These are phyloP conservation scores for Besnoitia besnoiti DNA, from an alignment of 169 alveolate species.

Conservation along the genomic window DNA sequence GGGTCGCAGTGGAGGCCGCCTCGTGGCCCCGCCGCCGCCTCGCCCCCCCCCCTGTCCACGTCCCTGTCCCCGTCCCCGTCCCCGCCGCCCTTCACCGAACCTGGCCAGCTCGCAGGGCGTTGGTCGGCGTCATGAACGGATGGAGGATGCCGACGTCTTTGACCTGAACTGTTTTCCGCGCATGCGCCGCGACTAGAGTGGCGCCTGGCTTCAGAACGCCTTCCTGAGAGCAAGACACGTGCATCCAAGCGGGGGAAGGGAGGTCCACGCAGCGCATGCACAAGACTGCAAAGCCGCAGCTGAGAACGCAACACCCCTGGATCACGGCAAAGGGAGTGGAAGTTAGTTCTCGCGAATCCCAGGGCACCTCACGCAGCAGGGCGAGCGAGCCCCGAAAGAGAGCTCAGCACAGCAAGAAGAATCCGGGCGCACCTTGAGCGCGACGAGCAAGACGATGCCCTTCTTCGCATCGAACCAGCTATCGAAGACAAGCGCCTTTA, in stretches of 20 bases:
- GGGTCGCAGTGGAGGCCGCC: too few relatives aligned
- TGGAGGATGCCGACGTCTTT: slow-evolving; percentile 25
- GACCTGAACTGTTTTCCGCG: background rate
- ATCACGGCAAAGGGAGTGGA: too few relatives aligned
- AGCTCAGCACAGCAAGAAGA: too few relatives aligned
- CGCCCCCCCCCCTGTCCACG: too few relatives aligned
- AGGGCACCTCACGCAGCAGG: too few relatives aligned
- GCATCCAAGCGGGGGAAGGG: background rate
- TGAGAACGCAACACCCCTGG: too few relatives aligned
- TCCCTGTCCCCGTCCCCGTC: too few relatives aligned
- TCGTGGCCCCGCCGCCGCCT: too few relatives aligned
- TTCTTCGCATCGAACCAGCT: slow-evolving; percentile 88
- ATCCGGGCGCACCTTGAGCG: slow-evolving; percentile 74
- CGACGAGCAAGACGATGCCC: slow-evolving; percentile 89
- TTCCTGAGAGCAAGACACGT: background rate
- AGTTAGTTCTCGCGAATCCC: too few relatives aligned
- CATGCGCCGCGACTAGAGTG: slow-evolving; percentile 8
- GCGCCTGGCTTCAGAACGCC: slow-evolving; percentile 13
- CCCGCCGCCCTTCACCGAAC: background rate
- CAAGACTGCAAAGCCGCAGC: too few relatives aligned
- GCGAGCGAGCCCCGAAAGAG: too few relatives aligned
- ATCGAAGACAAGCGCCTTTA: slow-evolving; percentile 91
- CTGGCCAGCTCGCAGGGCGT: slow-evolving; percentile 19
- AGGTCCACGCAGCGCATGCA: too few relatives aligned
- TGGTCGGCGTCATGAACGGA: background rate